These are phyloP conservation scores for Tetracladium marchalianum DNA, from an alignment of 495 filamentous ascomycete genomes.

Conservation along the genomic window DNA sequence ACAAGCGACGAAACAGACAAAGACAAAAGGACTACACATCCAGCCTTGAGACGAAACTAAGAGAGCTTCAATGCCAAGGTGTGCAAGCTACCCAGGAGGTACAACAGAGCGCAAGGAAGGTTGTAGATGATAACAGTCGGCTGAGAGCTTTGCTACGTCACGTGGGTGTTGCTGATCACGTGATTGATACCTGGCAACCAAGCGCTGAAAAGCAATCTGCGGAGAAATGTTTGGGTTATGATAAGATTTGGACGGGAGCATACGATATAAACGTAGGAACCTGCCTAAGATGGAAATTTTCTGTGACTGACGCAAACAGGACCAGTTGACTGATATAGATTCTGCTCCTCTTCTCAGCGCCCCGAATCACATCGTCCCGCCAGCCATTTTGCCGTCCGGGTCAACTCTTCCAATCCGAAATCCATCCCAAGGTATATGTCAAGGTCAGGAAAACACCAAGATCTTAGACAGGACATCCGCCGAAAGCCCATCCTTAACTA, in stretches of 20 bases:
- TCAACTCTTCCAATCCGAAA: not conserved
- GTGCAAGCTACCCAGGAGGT: slow-evolving; percentile 41
- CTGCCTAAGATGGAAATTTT: not conserved
- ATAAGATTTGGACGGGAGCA: not conserved
- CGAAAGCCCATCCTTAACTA: not conserved
- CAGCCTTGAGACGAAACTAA: slow-evolving; percentile 46
- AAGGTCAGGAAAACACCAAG: not conserved
- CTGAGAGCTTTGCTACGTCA: slow-evolving; percentile 31
- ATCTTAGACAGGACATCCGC: too few species aligned
- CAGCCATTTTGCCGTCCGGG: too few species aligned
- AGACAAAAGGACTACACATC: slow-evolving; percentile 52
- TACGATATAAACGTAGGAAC: slow-evolving; percentile 3
- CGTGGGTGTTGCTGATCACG: slow-evolving; percentile 23
- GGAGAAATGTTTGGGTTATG: slow-evolving; percentile 1
- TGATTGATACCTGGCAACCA: slow-evolving; percentile 22
- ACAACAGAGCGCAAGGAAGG: slow-evolving; percentile 37
- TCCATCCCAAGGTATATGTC: not conserved
- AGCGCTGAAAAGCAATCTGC: not conserved
- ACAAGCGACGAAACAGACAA: slow-evolving; percentile 54
- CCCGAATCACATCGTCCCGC: not conserved
- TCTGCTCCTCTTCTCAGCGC: not conserved
- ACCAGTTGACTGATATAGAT: not conserved
- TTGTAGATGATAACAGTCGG: slow-evolving; percentile 38
- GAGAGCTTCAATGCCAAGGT: slow-evolving; percentile 33
- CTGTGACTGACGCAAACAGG: not conserved